Conservation (phyloP, 441 rosid species). For the Aleurites moluccanus region DNA sequence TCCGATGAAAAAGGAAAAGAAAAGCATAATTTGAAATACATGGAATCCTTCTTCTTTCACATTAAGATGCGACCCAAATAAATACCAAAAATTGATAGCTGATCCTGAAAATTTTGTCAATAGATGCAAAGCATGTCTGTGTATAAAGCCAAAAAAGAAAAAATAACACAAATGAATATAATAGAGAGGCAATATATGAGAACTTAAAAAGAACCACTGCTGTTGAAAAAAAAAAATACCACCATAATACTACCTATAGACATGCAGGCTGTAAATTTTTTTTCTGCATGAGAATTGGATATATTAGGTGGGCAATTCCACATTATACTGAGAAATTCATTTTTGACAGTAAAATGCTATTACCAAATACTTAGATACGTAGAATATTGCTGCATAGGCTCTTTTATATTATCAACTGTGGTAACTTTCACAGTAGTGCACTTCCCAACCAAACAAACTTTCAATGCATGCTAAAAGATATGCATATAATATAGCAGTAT, state of each 20-base stretch:
- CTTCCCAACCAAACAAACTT: background rate
- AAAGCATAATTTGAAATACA: background rate
- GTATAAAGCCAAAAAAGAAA: background rate
- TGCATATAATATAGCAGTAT: background rate
- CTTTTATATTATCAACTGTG: background rate
- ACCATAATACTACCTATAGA: background rate
- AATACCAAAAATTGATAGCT: background rate
- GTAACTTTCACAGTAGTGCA: background rate
- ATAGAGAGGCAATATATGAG: background rate
- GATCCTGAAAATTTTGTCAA: background rate
- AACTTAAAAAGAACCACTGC: background rate
- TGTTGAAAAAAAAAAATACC: background rate
- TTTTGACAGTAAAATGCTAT: background rate
- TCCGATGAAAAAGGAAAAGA: background rate
- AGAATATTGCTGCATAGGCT: background rate
- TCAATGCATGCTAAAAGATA: background rate
- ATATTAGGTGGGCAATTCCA: background rate
- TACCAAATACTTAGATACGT: background rate
- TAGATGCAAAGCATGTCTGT: background rate
- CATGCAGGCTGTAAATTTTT: background rate
- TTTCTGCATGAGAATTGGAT: background rate
- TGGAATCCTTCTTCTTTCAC: background rate
- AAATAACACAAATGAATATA: background rate
- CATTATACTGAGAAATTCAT: slow-evolving; percentile 7
- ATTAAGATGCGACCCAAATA: background rate